phyloP scores from a whole-genome alignment of 1,284 basidiomycete species.

The Irpex rosettiformis region DNA sequence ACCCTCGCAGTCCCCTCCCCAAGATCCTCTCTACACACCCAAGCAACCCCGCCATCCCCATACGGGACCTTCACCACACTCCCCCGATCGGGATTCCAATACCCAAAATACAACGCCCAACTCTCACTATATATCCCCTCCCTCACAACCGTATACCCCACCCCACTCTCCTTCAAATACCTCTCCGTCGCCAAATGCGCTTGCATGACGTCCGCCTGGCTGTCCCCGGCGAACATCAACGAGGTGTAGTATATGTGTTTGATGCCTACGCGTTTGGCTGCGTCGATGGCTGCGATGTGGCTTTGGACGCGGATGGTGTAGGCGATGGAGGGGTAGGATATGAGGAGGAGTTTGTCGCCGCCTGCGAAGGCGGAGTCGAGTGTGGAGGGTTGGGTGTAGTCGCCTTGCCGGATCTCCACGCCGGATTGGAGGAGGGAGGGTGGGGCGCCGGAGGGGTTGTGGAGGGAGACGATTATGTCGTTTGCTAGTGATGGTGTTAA shows the following conservation, averaged over 20 bases:
- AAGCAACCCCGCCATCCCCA: slow-evolving; percentile 30
- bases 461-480: slow-evolving; percentile 30
- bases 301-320: slow-evolving; percentile 28
- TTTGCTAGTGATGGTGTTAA: slow-evolving; percentile 16
- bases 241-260: slow-evolving; percentile 35
- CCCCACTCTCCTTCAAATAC: slow-evolving; percentile 32
- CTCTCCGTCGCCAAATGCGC: slow-evolving; percentile 35
- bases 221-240: slow-evolving; percentile 32
- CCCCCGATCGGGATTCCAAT: slow-evolving; percentile 20
- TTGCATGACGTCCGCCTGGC: slow-evolving; percentile 32
- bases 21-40: slow-evolving; percentile 30
- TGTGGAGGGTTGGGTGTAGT: slow-evolving; percentile 29
- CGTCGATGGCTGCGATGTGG: slow-evolving; percentile 37
- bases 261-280: slow-evolving; percentile 12
- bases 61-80: slow-evolving; percentile 26
- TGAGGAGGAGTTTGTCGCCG: slow-evolving; percentile 33
- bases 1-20: slow-evolving; percentile 32
- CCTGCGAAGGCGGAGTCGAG: slow-evolving; percentile 33
- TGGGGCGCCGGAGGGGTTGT: slow-evolving; percentile 31
- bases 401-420: slow-evolving; percentile 29
- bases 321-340: slow-evolving; percentile 36
- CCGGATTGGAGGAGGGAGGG: slow-evolving; percentile 21
- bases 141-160: slow-evolving; percentile 34
- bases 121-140: slow-evolving; percentile 39
- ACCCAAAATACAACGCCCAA: slow-evolving; percentile 34